phyloP scores from a whole-genome alignment of 2,329 filamentous ascomycete genomes.

The Penicillium sp. region DNA sequence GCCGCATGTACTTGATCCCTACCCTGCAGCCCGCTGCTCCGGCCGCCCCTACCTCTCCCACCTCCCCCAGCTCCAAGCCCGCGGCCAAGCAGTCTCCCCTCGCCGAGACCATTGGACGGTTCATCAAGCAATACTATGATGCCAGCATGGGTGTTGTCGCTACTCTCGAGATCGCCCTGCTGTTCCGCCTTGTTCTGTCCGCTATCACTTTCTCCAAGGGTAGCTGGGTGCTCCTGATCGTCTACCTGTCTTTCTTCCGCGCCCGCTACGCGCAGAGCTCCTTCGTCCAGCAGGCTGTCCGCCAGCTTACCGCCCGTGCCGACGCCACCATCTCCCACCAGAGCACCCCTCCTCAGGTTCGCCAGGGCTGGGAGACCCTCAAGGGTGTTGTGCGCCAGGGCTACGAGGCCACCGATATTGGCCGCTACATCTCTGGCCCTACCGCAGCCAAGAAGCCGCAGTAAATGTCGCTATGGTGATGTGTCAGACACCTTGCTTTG shows the following conservation, averaged over 20 bases:
- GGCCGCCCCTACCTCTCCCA: constrained; percentile 53
- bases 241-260: constrained; percentile 92
- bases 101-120: constrained; percentile 80
- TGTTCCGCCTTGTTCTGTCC: constrained; percentile 76
- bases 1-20: constrained; percentile 88
- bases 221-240: constrained; percentile 79
- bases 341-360: constrained; percentile 75
- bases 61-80: constrained; percentile 54
- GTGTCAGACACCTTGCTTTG: constrained; percentile 3
- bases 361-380: constrained; percentile 75
- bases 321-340: constrained; percentile 83
- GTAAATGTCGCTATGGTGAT: constrained; percentile 32
- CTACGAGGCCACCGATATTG: constrained; percentile 75
- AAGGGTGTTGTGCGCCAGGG: constrained; percentile 74
- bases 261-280: constrained; percentile 85
- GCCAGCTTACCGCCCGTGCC: constrained; percentile 68
- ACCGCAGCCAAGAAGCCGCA: constrained; percentile 49
- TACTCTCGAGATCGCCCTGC: constrained; percentile 80
- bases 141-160: constrained; percentile 91
- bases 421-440: constrained; percentile 64
- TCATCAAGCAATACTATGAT: constrained; percentile 98
- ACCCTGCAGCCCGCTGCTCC: constrained; percentile 69
- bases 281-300: constrained; percentile 84
- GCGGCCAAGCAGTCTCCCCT: constrained; percentile 58
- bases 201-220: constrained; percentile 85